Evolutionary conservation across 345 rosid genomes (phyloP).

Genomic region (Dipteronia sinensis): DNA sequence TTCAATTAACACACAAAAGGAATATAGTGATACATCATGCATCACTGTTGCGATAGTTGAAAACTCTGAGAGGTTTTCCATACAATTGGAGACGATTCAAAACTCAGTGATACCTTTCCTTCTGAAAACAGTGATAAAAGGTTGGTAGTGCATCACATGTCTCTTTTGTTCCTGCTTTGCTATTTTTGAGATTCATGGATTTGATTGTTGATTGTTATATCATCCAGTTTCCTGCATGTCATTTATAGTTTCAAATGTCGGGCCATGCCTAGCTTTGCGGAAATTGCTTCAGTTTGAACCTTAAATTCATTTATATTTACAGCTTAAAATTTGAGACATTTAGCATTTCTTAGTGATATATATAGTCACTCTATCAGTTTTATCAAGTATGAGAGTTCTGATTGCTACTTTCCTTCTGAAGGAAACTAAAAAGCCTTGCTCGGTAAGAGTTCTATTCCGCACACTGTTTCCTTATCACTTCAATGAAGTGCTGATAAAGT

Average conservation of each 20-base stretch:
- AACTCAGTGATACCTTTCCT: constrained; percentile 60
- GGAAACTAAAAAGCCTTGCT: background rate
- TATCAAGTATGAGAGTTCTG: background rate
- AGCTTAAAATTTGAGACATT: constrained; percentile 2
- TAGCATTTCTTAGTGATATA: background rate
- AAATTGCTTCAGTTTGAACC: background rate
- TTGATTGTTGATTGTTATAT: background rate
- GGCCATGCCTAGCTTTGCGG: background rate
- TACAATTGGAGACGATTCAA: constrained; percentile 43
- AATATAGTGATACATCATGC: constrained; percentile 51
- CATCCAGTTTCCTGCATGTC: background rate
- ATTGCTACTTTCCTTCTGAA: background rate
- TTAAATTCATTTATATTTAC: background rate
- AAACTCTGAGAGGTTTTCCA: constrained; percentile 35
- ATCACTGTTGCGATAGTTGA: constrained; percentile 52
- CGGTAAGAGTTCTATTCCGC: background rate
- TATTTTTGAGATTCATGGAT: background rate
- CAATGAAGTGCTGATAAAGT: background rate
- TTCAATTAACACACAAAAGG: constrained; percentile 34
- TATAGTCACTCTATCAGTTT: background rate
- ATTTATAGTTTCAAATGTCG: background rate
- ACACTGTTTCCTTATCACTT: too few species aligned
- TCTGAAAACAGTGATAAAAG: constrained; percentile 63
- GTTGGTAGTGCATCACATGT: constrained; percentile 21
- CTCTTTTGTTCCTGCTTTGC: background rate